Conservation (phyloP, 495 filamentous ascomycete genomes). For the Daldinia grandis region DNA sequence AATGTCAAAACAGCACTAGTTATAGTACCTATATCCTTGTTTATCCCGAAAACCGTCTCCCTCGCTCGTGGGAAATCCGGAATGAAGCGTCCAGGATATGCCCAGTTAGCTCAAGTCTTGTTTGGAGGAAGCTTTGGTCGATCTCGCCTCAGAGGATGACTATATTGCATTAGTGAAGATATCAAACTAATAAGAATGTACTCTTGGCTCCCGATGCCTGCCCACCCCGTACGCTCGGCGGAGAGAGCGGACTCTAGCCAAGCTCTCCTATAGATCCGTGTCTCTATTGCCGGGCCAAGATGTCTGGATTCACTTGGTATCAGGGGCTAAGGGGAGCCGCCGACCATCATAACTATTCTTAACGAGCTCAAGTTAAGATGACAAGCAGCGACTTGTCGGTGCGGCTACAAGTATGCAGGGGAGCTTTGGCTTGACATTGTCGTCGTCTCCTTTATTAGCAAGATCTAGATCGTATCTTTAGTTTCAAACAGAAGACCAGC, state of each 20-base stretch:
- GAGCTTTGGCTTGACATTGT: background rate
- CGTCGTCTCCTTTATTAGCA: background rate
- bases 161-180: background rate
- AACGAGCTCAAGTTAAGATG: background rate
- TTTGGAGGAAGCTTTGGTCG: background rate
- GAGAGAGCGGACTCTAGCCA: background rate
- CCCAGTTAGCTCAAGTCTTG: background rate
- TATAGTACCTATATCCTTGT: too few species aligned
- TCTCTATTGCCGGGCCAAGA: conserved; percentile 14
- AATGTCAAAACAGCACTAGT: too few species aligned
- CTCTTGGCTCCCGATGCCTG: background rate
- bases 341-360: background rate
- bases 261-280: conserved; percentile 1
- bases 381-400: background rate
- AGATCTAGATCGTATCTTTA: background rate
- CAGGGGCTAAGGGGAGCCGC: conserved; percentile 6
- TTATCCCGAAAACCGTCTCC: background rate
- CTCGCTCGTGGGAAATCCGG: background rate
- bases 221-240: background rate
- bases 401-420: background rate
- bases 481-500: background rate
- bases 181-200: background rate
- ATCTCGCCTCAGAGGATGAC: background rate
- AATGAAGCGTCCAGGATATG: background rate
- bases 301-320: conserved; percentile 23